phyloP scores from a whole-genome alignment of 495 filamentous ascomycete species.

The Durotheca rogersii region DNA sequence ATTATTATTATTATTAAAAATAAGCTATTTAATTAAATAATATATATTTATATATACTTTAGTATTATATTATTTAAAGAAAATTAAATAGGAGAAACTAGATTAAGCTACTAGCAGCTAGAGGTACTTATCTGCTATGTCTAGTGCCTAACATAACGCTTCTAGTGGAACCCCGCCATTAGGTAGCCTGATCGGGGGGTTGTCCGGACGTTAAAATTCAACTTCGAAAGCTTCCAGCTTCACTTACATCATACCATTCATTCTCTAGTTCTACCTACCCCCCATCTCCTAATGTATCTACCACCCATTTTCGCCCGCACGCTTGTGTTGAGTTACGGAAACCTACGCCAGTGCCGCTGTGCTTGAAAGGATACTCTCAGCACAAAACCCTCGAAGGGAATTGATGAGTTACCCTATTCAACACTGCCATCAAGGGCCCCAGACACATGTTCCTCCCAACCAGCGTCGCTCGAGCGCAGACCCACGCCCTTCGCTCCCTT shows the following conservation, averaged over 20 bases:
- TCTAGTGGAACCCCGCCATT: constrained; percentile 19
- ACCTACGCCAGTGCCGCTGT: neutral
- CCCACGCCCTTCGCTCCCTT: constrained; percentile 28
- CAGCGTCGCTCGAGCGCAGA: constrained; percentile 33
- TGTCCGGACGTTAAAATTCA: constrained; percentile 22
- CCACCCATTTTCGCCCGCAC: neutral
- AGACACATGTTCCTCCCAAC: constrained; percentile 36
- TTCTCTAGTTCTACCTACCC: constrained; percentile 4
- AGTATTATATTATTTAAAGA: too few species aligned
- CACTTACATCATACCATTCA: constrained; percentile 34
- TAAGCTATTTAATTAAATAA: too few species aligned
- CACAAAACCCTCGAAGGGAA: constrained; percentile 12
- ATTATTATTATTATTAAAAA: too few species aligned
- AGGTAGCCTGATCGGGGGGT: too few species aligned
- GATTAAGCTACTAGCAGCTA: too few species aligned
- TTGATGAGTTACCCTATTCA: constrained; percentile 25
- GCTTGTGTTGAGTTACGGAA: neutral
- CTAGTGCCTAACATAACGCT: neutral
- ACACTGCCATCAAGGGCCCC: constrained; percentile 24
- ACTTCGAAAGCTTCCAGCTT: constrained; percentile 20
- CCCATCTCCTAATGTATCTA: too few species aligned
- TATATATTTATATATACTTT: too few species aligned
- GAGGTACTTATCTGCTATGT: too few species aligned
- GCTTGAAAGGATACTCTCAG: neutral
- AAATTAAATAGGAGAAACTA: too few species aligned